Percentiles rank a stretch among this genome's conserved stretches.
These are phyloP conservation scores for Abelmoschus esculentus DNA, from an alignment of 345 rosid genomes.

Conservation along the genomic window DNA sequence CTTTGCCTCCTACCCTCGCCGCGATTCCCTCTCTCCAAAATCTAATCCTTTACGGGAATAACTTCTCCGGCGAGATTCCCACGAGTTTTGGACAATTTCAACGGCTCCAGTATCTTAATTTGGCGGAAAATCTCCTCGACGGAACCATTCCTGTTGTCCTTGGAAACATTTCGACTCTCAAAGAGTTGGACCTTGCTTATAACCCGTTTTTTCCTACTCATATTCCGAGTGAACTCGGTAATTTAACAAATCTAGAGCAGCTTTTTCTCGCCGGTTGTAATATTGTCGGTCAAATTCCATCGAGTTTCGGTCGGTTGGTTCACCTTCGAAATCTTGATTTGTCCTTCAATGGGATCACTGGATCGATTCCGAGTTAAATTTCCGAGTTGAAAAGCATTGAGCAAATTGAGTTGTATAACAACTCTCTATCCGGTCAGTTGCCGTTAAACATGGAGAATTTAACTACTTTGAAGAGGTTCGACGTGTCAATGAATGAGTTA, in stretches of 20 bases:
- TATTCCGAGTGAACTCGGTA: slow-evolving; percentile 45
- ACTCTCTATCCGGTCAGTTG: slow-evolving; percentile 61
- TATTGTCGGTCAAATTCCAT: slow-evolving; percentile 60
- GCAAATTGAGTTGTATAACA: slow-evolving; percentile 66
- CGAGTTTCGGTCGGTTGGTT: slow-evolving; percentile 25
- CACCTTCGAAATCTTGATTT: slow-evolving; percentile 49
- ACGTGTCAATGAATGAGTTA: slow-evolving; percentile 57
- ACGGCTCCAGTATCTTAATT: slow-evolving; percentile 41
- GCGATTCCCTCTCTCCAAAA: slow-evolving; percentile 32
- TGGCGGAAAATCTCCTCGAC: slow-evolving; percentile 44
- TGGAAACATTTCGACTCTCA: slow-evolving; percentile 55
- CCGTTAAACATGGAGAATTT: slow-evolving; percentile 41
- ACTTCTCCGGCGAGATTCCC: slow-evolving; percentile 56
- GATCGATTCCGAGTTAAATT: slow-evolving; percentile 56
- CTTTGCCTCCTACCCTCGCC: slow-evolving; percentile 53
- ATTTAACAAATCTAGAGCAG: slow-evolving; percentile 41
- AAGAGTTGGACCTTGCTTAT: slow-evolving; percentile 44
- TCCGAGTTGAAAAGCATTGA: slow-evolving; percentile 32
- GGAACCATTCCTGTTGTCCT: slow-evolving; percentile 47
- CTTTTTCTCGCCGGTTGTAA: slow-evolving; percentile 55
- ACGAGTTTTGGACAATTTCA: slow-evolving; percentile 39
- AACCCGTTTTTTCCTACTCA: slow-evolving; percentile 46
- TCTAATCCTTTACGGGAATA: slow-evolving; percentile 45
- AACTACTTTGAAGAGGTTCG: slow-evolving; percentile 44
- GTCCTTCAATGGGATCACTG: slow-evolving; percentile 44